Evolutionary conservation across 345 rosid species (phyloP).

Genomic region (Excoecaria cochinchinensis): DNA sequence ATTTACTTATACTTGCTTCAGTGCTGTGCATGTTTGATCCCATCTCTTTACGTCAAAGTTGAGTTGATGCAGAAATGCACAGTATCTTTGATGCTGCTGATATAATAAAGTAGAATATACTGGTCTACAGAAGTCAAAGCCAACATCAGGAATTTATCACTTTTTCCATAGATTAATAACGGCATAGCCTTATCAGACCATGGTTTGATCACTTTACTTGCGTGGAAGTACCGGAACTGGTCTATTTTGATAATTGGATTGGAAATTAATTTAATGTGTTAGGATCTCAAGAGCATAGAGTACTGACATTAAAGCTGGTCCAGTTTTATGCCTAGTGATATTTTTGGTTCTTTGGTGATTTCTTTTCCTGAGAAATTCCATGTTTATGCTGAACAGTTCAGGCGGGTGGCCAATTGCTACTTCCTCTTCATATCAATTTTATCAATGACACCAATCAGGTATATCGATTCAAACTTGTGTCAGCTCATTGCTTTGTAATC

Average conservation of each 20-base stretch:
- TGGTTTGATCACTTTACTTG: neutral
- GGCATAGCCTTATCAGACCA: neutral
- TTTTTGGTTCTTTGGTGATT: neutral
- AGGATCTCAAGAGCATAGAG: neutral
- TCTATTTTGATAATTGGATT: neutral
- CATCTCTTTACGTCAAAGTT: neutral
- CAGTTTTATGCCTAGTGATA: neutral
- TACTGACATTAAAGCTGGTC: neutral
- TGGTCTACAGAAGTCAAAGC: neutral
- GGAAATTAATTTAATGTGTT: constrained; percentile 4
- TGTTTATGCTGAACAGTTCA: constrained; percentile 74
- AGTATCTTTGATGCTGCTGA: neutral
- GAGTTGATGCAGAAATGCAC: neutral
- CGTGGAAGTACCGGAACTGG: neutral
- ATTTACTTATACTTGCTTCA: neutral
- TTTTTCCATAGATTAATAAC: neutral
- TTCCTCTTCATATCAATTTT: constrained; percentile 91
- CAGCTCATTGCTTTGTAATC: neutral
- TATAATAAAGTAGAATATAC: neutral
- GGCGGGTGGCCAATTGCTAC: constrained; percentile 98
- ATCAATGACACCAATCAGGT: constrained; percentile 97
- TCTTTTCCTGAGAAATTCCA: constrained; percentile 33
- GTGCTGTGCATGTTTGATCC: neutral
- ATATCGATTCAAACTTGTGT: constrained; percentile 18
- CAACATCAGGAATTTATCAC: neutral